phyloP scores from a whole-genome alignment of 768 basidiomycete genomes.

The Amanita thiersii region DNA sequence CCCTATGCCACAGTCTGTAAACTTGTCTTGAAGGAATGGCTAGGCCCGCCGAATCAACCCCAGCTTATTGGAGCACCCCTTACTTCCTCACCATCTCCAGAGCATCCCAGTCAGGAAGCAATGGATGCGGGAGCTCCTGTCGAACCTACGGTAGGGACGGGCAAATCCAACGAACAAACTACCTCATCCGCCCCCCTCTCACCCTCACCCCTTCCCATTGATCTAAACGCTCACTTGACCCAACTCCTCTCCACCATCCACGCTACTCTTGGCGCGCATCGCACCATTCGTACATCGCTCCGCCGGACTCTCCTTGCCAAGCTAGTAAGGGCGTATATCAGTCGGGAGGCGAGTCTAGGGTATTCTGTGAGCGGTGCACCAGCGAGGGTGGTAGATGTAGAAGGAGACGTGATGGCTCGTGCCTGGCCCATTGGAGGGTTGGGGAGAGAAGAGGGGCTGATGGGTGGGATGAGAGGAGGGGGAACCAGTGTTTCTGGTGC shows the following conservation, averaged over 20 bases:
- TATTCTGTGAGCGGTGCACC: constrained; percentile 58
- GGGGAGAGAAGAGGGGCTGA: no score
- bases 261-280: constrained; percentile 49
- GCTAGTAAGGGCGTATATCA: constrained; percentile 61
- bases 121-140: no score
- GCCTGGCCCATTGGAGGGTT: constrained; percentile 46
- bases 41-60: constrained; percentile 56
- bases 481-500: constrained; percentile 56
- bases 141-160: no score
- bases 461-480: no score
- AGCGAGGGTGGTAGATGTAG: constrained; percentile 50
- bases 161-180: no score
- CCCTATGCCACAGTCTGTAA: constrained; percentile 61
- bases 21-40: constrained; percentile 48
- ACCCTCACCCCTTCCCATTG: neutral
- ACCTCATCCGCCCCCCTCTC: neutral
- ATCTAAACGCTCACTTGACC: constrained; percentile 1
- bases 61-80: no score
- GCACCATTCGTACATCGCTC: constrained; percentile 56
- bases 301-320: constrained; percentile 52
- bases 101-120: no score
- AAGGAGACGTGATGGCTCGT: constrained; percentile 57
- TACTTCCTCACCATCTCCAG: no score
- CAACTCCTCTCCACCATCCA: constrained; percentile 12
- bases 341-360: constrained; percentile 38